These are phyloP conservation scores for Hyaloperonospora brassicae DNA, from an alignment of 352 stramenopile species.

Conservation along the genomic window DNA sequence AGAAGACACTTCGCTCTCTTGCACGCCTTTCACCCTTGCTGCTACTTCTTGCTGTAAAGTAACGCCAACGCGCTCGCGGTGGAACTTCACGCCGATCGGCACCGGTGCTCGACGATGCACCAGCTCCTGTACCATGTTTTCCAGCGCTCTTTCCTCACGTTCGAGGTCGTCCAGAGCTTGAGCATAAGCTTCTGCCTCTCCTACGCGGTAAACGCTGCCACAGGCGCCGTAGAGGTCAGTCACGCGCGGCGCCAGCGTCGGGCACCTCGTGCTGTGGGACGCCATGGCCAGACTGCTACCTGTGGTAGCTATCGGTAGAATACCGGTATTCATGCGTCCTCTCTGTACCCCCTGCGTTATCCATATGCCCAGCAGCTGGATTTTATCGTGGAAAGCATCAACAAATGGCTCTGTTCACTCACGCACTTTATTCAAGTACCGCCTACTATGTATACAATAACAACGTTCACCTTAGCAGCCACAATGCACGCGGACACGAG, in stretches of 20 bases:
- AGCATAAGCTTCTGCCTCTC: constrained; percentile 36
- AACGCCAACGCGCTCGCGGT: constrained; percentile 20
- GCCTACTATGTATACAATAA: too few relatives aligned
- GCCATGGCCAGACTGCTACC: constrained; percentile 6
- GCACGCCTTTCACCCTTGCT: constrained; percentile 3
- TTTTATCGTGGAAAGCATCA: too few relatives aligned
- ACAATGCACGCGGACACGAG: too few relatives aligned
- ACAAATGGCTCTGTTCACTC: too few relatives aligned
- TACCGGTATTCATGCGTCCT: too few relatives aligned
- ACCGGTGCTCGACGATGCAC: constrained; percentile 39
- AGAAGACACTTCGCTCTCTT: neutral
- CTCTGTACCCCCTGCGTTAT: too few relatives aligned
- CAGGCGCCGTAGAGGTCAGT: constrained; percentile 56
- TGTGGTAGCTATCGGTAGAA: too few relatives aligned
- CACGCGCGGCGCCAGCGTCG: constrained; percentile 35
- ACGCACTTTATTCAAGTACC: too few relatives aligned
- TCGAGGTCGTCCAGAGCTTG: constrained; percentile 51
- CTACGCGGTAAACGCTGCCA: constrained; percentile 31
- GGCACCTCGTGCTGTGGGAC: constrained; percentile 16
- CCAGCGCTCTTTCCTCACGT: constrained; percentile 44
- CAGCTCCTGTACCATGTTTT: constrained; percentile 40
- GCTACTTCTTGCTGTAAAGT: constrained; percentile 10
- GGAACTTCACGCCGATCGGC: constrained; percentile 60
- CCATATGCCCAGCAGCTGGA: too few relatives aligned
- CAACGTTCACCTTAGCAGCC: too few relatives aligned